phyloP scores from a whole-genome alignment of 1,284 basidiomycete species.

The Malassezia obtusa region DNA sequence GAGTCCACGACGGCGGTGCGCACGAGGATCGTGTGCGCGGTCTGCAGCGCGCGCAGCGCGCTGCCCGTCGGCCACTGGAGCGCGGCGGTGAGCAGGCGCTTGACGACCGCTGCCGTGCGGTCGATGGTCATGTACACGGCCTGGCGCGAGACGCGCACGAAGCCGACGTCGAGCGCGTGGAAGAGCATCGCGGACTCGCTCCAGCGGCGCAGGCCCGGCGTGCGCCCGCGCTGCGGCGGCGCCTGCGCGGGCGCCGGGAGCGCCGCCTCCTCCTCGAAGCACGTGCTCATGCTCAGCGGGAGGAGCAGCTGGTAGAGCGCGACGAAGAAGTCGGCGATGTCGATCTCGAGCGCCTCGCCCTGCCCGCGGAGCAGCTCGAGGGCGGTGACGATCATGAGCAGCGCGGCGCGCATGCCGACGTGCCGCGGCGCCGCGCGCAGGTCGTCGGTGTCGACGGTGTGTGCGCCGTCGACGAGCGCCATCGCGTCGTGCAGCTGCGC shows the following conservation, averaged over 20 bases:
- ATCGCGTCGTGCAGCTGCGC: constrained; percentile 57
- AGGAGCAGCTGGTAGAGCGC: constrained; percentile 60
- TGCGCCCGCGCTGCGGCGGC: constrained; percentile 8
- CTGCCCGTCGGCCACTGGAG: constrained; percentile 67
- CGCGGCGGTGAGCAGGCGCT: constrained; percentile 69
- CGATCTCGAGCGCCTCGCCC: constrained; percentile 94
- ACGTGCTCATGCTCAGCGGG: constrained; percentile 51
- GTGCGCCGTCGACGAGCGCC: constrained; percentile 2
- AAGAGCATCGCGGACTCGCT: constrained; percentile 62
- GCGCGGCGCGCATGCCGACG: constrained; percentile 55
- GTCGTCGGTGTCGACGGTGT: constrained; percentile 7
- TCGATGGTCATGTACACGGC: constrained; percentile 57
- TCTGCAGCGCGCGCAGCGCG: constrained; percentile 61
- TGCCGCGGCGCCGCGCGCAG: constrained; percentile 12
- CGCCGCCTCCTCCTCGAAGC: constrained; percentile 50
- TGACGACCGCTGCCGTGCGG: constrained; percentile 79
- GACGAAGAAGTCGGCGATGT: constrained; percentile 77
- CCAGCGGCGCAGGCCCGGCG: constrained; percentile 20
- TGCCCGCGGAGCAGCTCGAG: constrained; percentile 93
- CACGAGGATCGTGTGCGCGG: constrained; percentile 62
- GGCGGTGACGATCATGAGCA: constrained; percentile 84
- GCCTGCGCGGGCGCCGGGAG: not conserved
- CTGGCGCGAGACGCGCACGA: constrained; percentile 55
- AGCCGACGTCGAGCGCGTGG: constrained; percentile 67
- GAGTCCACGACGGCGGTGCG: constrained; percentile 55